phyloP scores from a whole-genome alignment of 2,329 filamentous ascomycete species.

The Pseudogymnoascus sp. region DNA sequence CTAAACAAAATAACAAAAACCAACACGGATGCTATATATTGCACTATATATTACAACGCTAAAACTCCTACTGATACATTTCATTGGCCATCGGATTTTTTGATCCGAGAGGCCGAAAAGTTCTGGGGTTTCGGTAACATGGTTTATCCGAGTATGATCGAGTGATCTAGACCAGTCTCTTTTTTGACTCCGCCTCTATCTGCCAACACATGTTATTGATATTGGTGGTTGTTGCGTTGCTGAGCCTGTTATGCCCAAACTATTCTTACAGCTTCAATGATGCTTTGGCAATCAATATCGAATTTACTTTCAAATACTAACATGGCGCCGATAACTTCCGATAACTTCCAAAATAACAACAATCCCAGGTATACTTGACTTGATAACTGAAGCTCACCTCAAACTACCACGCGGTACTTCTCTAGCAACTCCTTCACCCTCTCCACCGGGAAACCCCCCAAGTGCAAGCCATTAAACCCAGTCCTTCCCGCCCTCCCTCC shows the following conservation, averaged over 20 bases:
- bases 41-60: background rate
- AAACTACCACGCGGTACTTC: conserved; percentile 27
- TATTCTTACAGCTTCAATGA: too few relatives aligned
- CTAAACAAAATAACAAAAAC: background rate
- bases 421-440: conserved; percentile 41
- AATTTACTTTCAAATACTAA: too few relatives aligned
- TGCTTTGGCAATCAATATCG: background rate
- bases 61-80: background rate
- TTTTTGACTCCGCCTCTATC: background rate
- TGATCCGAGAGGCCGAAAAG: background rate
- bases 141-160: background rate
- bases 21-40: background rate
- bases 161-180: background rate
- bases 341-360: background rate
- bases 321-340: background rate
- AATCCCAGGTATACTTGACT: background rate
- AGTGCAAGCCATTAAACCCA: conserved; percentile 42
- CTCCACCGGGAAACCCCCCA: conserved; percentile 44
- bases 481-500: conserved; percentile 54
- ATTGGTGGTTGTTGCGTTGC: background rate
- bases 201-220: background rate
- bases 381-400: background rate
- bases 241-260: too few relatives aligned
- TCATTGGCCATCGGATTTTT: background rate
- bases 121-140: background rate